Base-by-base conservation (phyloP, 2,329 filamentous ascomycete genomes). In the Diaporthe capsici region DNA sequence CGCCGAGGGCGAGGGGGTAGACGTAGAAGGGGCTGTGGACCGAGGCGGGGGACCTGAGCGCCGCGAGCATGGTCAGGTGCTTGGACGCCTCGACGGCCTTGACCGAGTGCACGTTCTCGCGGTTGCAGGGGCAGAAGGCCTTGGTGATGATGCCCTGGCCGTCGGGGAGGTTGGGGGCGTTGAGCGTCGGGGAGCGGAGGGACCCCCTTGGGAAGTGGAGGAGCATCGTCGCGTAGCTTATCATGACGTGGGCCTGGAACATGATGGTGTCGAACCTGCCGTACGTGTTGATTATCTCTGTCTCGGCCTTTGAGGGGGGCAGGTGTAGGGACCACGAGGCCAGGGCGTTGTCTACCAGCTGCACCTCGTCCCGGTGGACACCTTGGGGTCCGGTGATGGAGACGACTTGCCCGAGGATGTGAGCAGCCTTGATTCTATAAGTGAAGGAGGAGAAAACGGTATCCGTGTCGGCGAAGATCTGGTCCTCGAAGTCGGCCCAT, bases 211-310 rank as follows among this genome's bases (percentile, higher is more conserved):
- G 57, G 22, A 60, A 60, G 15, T 60, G 57, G 20, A 60, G 57
- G 10, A 60, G 7, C 57, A 60, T 60, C 57, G 57, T 60, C 9
- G 57, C 57, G 7, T 60, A 60, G 57, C 57, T 60, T 34, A 60
- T 60, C 31, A 60, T 60, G 57, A 60, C 57, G 34, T 60, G 57
- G 3, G 57, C 57, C 3, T 60, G 57, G 57, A 60, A 60, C 57
- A 60, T 60, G 57, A 60, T 31, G 31, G 39, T 13, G 57, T 60
- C 57, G 57, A 60, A 60, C 15, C 57, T 12, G 20, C 57, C 57
- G 57, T 60, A 60, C 57, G 57, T 60, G 57, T 60, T n/a, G 57
- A 37, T n/a, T 3, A 17, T 60, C 34, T 60, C 57, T n/a, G 57
- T 39, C 57, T 60, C 57, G 10, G 10, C 31, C 34, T 60, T 60